Evolutionary conservation across 306 rosid species (phyloP).

Genomic region (Purshia tridentata): DNA sequence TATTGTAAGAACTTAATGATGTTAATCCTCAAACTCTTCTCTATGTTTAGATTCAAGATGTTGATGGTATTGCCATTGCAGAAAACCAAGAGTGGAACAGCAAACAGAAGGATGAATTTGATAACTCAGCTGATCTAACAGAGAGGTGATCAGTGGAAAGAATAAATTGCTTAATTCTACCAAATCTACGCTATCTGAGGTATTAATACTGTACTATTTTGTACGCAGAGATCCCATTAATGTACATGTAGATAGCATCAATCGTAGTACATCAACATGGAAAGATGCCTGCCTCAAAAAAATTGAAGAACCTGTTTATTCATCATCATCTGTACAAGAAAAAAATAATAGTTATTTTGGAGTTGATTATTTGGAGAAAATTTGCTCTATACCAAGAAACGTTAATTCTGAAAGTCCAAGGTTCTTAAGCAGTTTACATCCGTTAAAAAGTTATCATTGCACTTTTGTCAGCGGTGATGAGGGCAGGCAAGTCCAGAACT

Average conservation of each 20-base stretch:
- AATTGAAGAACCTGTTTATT: conserved; percentile 38
- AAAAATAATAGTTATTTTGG: conserved; percentile 8
- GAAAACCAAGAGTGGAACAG: conserved; percentile 47
- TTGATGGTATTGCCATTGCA: conserved; percentile 31
- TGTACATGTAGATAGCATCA: conserved; percentile 40
- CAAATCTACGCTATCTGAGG: background rate
- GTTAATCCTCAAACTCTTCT: conserved; percentile 4
- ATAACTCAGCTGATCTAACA: conserved; percentile 18
- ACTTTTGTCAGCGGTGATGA: conserved; percentile 37
- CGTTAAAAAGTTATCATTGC: conserved; percentile 33
- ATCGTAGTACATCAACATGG: conserved; percentile 33
- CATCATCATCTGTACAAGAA: background rate
- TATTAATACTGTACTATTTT: background rate
- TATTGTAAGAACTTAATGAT: background rate
- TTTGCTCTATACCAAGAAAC: conserved; percentile 39
- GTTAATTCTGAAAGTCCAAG: conserved; percentile 35
- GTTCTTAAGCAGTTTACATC: conserved; percentile 37
- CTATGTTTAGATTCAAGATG: conserved; percentile 62
- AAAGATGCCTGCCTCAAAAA: conserved; percentile 30
- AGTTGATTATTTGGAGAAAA: conserved; percentile 47
- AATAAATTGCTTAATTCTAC: conserved; percentile 4
- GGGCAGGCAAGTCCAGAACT: conserved; percentile 45
- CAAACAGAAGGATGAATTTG: conserved; percentile 30
- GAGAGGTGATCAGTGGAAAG: conserved; percentile 30
- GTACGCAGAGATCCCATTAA: conserved; percentile 63